Base-by-base conservation (phyloP, 495 filamentous ascomycete species). In the Penicillium pulvis region DNA sequence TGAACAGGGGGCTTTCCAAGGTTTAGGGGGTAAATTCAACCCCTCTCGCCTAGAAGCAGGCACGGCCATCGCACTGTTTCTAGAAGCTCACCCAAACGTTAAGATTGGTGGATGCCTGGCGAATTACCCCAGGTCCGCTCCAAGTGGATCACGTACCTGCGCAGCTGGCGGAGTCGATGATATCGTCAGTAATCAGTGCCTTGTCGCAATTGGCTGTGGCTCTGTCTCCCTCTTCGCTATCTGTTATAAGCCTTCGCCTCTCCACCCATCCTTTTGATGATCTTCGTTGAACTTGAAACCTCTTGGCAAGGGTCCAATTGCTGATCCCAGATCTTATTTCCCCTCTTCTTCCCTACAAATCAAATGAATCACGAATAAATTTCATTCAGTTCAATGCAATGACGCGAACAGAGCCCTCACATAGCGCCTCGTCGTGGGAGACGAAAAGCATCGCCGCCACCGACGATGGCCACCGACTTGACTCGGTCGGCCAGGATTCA, bases 111-210 rank as follows among this genome's bases (percentile, higher is more conserved):
- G 62, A 67, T 56, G 61, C 54, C 51, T 48, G 65, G 45, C 33
- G 31, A 36, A 53, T 70, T 70, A 70, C 67, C 67, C 67, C 67
- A 70, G 67, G 65, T 68, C 67, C 58, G 56, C 59, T 30, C 42
- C 44, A 59, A 63, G 61, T 60, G 64, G 64, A 61, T 65, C 53
- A 65, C 53, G 67, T 70, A 70, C 67, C 67, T 70, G 67, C 67
- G 67, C 67, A 60, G 44, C 57, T 62, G 61, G 59, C 52, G 50
- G 58, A 63, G 51, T 61, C 55, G 61, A 68, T 65, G 64, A 70
- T 70, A 70, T 70, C 67, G 65, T 70, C 67, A 68, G 58, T 63
- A 52, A 55, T 55, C 60, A 41, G 58, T 26, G 42, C 24, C 65
- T 66, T 70, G 67, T 70, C 67, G 67, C 65, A 61, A 70, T 70